Evolutionary conservation across 106 monocot species (phyloP), one percentile per base, ranked within the genome.

Genomic region (Allium sativum): DNA sequence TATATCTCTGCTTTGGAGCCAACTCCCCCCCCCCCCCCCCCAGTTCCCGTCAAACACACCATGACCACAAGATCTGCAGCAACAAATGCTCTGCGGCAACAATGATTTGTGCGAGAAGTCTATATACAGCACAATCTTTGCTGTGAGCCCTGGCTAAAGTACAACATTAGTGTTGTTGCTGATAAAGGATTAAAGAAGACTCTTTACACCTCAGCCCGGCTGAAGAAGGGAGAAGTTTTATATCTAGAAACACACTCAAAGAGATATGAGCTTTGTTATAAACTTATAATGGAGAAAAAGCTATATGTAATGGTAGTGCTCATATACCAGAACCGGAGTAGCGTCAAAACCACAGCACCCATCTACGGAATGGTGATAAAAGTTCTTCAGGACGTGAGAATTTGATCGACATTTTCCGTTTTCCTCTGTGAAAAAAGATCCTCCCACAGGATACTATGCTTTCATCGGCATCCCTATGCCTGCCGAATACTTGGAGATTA

Each of bases 81-180:
- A 59, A 83, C 83, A 63, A 89, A 89, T 79, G 85, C 85, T 22
- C 72, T 82, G 68, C 74, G 88, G 8, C 85, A 83, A 45, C 85
- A 93, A 59, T 86, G 83, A 53, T 89, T 89, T 77, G 85, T 89
- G 46, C 89, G 83, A 45, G 85, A 93, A 81, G 89, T 93, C 42
- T 80, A 89, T n/a, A 76, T 93, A 41, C 93, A 83, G 65, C 89
- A 93, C 70, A 93, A 88, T 53, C 81, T 93, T 47, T 93, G 93
- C 79, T 83, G 86, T 62, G 93, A 93, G 52, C 93, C 93, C 73
- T 93, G 93, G 93, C 44, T 86, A 52, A 93, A 93, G 61, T 93
- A 93, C 69, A 93, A 80, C 66, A 76, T 89, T 21, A 93, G 68
- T 61, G 73, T 83, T 40, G 86, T 93, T 78, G 89, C 93, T 53